Evolutionary conservation across 2,329 filamentous ascomycete species (phyloP).

Genomic region (Rhynchosporium agropyri): DNA sequence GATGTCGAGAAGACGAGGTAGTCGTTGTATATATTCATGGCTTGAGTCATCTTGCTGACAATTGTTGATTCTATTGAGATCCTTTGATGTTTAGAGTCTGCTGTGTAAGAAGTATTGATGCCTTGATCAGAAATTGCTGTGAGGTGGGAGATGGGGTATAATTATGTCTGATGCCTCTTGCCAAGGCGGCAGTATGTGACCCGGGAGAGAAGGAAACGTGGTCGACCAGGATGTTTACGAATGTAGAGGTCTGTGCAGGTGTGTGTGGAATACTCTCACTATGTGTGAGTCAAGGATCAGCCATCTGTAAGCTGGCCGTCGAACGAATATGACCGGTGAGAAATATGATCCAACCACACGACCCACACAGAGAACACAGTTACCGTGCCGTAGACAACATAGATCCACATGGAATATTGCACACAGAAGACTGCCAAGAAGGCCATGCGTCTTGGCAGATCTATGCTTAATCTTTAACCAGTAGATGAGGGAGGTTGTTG

Average conservation of each 20-base stretch:
- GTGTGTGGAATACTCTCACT: background rate
- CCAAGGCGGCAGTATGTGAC: constrained; percentile 11
- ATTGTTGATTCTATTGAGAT: background rate
- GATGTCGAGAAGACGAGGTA: constrained; percentile 11
- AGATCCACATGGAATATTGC: constrained; percentile 5
- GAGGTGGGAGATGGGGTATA: background rate
- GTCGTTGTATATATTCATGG: constrained; percentile 5
- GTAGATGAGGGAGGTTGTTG: constrained; percentile 1
- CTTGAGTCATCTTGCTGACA: background rate
- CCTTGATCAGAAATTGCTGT: constrained; percentile 2
- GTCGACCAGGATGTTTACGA: background rate
- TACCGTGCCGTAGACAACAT: background rate
- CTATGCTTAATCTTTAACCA: constrained; percentile 9
- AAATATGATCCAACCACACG: background rate
- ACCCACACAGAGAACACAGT: background rate
- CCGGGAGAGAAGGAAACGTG: constrained; percentile 6
- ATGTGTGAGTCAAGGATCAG: constrained; percentile 1
- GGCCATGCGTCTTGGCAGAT: constrained; percentile 5
- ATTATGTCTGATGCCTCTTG: background rate
- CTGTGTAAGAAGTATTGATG: background rate
- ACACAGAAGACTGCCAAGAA: background rate
- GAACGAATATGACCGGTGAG: background rate
- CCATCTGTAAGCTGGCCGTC: constrained; percentile 10
- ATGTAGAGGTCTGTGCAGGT: background rate
- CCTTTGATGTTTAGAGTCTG: background rate